A percentile compares a stretch with the other conserved stretches of the same genome.
phyloP scores from a whole-genome alignment of 2,329 filamentous ascomycete species.

The Magnaporthiopsis poae region DNA sequence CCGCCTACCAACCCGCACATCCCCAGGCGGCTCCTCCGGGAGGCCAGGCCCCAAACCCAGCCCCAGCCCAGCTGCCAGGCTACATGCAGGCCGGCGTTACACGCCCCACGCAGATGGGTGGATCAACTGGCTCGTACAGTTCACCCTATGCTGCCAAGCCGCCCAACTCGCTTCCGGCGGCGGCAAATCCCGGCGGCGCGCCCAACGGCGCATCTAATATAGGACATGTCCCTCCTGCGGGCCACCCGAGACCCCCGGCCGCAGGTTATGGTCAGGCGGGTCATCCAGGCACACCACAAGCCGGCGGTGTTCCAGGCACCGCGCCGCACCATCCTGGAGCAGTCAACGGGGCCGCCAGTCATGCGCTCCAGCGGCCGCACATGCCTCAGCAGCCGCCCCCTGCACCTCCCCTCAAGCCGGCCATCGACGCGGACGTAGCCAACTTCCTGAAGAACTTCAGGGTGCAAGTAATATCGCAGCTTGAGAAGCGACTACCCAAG shows the following conservation, averaged over 20 bases:
- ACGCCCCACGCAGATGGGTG: constrained; percentile 15
- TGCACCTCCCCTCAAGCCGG: constrained; percentile 16
- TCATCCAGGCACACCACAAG: not conserved
- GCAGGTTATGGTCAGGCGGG: not conserved
- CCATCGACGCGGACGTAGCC: constrained; percentile 35
- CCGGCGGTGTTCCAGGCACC: not conserved
- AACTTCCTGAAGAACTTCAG: constrained; percentile 35
- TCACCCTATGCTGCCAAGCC: constrained; percentile 22
- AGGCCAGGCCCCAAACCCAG: constrained; percentile 17
- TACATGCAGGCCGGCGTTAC: constrained; percentile 16
- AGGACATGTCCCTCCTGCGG: not conserved
- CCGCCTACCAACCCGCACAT: constrained; percentile 12
- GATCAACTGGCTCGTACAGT: constrained; percentile 20
- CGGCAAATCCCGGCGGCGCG: not conserved
- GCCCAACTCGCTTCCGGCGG: constrained; percentile 12
- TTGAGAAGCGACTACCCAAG: constrained; percentile 32
- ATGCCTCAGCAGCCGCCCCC: constrained; percentile 1
- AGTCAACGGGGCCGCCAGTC: not conserved
- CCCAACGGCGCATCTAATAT: not conserved
- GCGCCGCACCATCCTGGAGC: not conserved
- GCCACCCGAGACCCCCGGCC: constrained; percentile 1
- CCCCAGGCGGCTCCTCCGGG: constrained; percentile 11
- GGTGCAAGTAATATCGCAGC: constrained; percentile 35
- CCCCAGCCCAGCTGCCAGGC: constrained; percentile 17
- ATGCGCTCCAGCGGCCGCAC: not conserved